Percentiles rank a stretch among this genome's conserved stretches.
Conservation (phyloP, 371 early-diverging fungal genomes). For the Mortierella sp. region DNA sequence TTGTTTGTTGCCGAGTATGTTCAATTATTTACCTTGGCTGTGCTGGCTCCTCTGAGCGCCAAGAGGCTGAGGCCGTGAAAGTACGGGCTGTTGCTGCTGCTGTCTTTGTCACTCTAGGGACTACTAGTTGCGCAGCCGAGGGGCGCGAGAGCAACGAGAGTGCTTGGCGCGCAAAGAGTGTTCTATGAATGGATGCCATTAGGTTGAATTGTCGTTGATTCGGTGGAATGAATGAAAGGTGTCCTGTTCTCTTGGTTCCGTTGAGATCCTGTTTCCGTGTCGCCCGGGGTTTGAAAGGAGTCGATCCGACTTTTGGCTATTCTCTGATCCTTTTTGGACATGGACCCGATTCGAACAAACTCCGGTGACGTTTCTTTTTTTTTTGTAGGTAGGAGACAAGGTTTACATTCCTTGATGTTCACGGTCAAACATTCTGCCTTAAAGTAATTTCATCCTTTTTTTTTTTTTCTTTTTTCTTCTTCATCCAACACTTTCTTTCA, state of each 20-base stretch:
- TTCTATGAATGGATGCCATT: constrained; percentile 1
- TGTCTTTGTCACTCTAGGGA: background rate
- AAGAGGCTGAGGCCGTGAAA: constrained; percentile 33
- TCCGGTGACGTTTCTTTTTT: constrained; percentile 8
- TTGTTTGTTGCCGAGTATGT: no score
- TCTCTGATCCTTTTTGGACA: no score
- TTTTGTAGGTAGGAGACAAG: background rate
- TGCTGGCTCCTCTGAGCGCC: constrained; percentile 15
- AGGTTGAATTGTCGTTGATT: background rate
- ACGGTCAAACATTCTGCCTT: background rate
- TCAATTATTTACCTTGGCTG: constrained; percentile 10
- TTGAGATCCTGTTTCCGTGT: constrained; percentile 5
- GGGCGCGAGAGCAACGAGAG: constrained; percentile 24
- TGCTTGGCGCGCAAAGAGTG: constrained; percentile 18
- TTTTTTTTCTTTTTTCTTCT: background rate
- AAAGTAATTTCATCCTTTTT: background rate
- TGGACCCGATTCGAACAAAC: background rate
- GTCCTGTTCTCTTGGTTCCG: background rate
- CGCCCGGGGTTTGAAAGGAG: background rate
- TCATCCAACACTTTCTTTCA: background rate
- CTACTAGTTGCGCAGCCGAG: background rate
- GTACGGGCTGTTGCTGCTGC: constrained; percentile 18
- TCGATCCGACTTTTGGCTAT: background rate
- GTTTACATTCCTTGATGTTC: background rate
- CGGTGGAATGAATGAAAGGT: background rate